Evolutionary conservation across 164 flowering plant genomes (phyloP), one percentile per base, ranked within the genome.

Genomic region (Buxus sempervirens): DNA sequence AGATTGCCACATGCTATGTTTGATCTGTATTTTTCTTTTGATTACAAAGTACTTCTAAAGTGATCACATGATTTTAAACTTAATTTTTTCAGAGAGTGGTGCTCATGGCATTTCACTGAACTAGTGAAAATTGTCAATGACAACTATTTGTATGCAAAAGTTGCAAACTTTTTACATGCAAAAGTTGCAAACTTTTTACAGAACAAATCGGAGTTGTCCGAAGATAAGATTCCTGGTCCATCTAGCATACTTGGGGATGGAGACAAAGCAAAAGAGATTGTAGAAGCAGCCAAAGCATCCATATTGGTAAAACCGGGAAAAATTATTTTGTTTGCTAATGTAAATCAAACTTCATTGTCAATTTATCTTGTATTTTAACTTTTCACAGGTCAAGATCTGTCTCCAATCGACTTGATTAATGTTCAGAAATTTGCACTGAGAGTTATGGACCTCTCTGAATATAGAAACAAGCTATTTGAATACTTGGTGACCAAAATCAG

Each of bases 81-180:
- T 32, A 32, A n/a, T 32, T 32, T 32, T 7, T 32, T 3, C 87
- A 95, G 97, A 66, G 99, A 91, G 66, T 96, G 99, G 96, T 96
- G 90, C 76, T 85, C 89, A 0, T 93, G 98, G 97, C 99, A 96
- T 80, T 93, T 93, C 70, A 96, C 98, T 21, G 99, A 96, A 62
- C 63, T 96, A 60, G 97, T 82, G 61, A 96, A 96, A 86, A 91
- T 96, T 71, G 89, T 96, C 66, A 91, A 84, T 77, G 99, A 96
- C 78, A 96, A 90, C 64, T 91, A 96, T 81, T 86, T 93, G 9
- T 96, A 90, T 81, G 97, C 99, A 36, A 88, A 84, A 79, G 84
- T 88, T 67, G 77, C 92, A 42, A n/a, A n/a, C n/a, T n/a, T n/a
- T n/a, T n/a, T n/a, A n/a, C n/a, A n/a, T n/a, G n/a, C n/a, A n/a